Evolutionary conservation across 768 basidiomycete species (phyloP).

Genomic region (Agaricus sinodeliciosus): DNA sequence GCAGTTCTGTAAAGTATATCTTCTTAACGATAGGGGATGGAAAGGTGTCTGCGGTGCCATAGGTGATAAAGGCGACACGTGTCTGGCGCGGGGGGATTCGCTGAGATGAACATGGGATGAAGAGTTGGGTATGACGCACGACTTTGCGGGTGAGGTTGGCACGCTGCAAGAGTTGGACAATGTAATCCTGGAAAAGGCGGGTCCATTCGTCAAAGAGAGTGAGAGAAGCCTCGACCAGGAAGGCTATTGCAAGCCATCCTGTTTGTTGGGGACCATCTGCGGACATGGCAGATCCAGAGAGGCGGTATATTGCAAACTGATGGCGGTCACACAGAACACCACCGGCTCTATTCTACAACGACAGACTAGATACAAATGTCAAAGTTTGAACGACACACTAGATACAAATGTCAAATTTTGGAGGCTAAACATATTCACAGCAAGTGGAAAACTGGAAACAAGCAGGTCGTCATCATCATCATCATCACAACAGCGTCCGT

Average conservation of each 20-base stretch:
- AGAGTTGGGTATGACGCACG: constrained; percentile 20
- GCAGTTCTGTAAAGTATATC: constrained; percentile 46
- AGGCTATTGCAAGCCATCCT: constrained; percentile 39
- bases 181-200: constrained; percentile 37
- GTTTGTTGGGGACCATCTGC: constrained; percentile 11
- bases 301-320: background rate
- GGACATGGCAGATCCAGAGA: constrained; percentile 14
- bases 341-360: background rate
- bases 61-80: constrained; percentile 45
- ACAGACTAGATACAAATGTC: background rate
- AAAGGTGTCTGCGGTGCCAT: constrained; percentile 50
- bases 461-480: background rate
- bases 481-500: background rate
- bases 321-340: constrained; percentile 1
- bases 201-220: constrained; percentile 48
- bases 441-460: background rate
- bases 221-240: constrained; percentile 58
- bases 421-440: background rate
- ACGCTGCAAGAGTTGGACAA: constrained; percentile 45
- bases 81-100: background rate
- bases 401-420: background rate
- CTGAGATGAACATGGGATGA: too few species aligned
- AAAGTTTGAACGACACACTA: background rate
- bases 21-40: constrained; percentile 52
- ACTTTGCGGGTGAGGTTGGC: constrained; percentile 32